Base-by-base conservation (phyloP, 1,284 basidiomycete species). In the Tetrapyrgos nigripes region DNA sequence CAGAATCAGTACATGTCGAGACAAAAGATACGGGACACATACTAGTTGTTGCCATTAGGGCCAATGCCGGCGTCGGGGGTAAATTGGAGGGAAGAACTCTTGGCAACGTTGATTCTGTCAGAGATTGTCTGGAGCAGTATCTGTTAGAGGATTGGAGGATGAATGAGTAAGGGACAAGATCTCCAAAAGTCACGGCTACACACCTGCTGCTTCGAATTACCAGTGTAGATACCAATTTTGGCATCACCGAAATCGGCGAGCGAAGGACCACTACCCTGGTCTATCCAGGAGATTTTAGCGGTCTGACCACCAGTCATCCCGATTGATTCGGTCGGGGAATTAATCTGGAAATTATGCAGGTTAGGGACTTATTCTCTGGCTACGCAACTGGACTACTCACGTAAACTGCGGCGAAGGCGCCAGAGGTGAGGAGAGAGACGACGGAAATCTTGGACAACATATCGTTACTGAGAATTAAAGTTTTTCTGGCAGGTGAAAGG, bases 171-270 rank as follows among this genome's bases (percentile, higher is more conserved):
- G 45, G 47, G 45, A 23, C 31, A n/a, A 45, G 27, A 24, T 9
- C 9, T 8, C 24, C 14, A 44, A 45, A 35, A 13, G 26, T 10
- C 8, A 3, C 11, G 51, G 26, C 37, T 46, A 66, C 72, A 35
- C 50, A 89, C 89, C 83, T 92, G 91, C 62, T 83, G 76, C n/a
- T 68, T 71, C 33, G 77, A 71, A 68, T 83, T 89, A 27, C 90
- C 91, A 59, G 80, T 85, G 69, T 87, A 94, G 70, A 96, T 81
- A 55, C 84, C 86, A 59, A 94, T 77, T 43, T 76, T 79, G 37
- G 84, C 79, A 27, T 72, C 67, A 14, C 93, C 92, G 59, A 92
- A 90, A 1, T 79, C 65, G 21, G 73, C 64, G 37, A 94, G 81
- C 26, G 77, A 66, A 4, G 92, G 89, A 0, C 79, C 31, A 0